Conservation (phyloP, 129 eudicot genomes). For the Artemisia argyi region DNA sequence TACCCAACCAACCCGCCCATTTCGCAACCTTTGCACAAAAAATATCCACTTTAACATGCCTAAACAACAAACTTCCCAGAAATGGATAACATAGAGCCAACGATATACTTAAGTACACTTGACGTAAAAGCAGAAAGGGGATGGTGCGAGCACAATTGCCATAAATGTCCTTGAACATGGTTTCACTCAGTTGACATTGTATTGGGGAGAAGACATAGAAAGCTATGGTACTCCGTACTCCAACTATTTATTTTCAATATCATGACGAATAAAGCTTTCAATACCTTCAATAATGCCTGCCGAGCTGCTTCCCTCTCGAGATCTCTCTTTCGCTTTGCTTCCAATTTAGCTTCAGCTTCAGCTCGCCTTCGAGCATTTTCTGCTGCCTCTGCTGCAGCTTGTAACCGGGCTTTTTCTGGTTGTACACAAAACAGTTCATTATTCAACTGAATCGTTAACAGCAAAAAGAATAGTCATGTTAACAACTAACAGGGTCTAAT, state of each 20-base stretch:
- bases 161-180: background rate
- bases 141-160: background rate
- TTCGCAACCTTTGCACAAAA: background rate
- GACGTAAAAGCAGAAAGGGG: slow-evolving; percentile 6
- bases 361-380: slow-evolving; percentile 80
- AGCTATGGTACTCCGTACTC: background rate
- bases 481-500: background rate
- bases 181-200: background rate
- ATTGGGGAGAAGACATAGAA: background rate
- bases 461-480: background rate
- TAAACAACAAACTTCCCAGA: background rate
- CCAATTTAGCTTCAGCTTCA: slow-evolving; percentile 75
- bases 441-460: background rate
- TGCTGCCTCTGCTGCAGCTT: slow-evolving; percentile 95
- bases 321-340: slow-evolving; percentile 71
- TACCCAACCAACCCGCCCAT: slow-evolving; percentile 8
- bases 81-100: background rate
- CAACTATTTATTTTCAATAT: background rate
- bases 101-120: background rate
- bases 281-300: slow-evolving; percentile 74
- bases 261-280: background rate
- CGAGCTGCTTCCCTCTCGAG: slow-evolving; percentile 91
- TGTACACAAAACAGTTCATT: background rate
- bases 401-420: slow-evolving; percentile 82
- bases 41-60: background rate